These are phyloP conservation scores for Voacanga thouarsii DNA, from an alignment of 257 asterid species.

Conservation along the genomic window DNA sequence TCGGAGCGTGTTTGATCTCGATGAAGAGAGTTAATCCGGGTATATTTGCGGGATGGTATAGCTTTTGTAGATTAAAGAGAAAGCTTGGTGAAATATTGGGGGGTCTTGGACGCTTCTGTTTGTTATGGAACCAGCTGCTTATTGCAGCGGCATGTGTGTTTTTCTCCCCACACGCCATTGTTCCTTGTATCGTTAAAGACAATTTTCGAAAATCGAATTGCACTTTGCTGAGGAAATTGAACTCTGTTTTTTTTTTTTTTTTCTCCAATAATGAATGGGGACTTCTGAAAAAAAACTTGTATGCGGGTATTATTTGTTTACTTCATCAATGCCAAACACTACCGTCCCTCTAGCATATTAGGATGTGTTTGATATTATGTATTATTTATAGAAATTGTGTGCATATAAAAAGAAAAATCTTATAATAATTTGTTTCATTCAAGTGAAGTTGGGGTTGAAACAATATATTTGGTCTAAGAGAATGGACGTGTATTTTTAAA, in stretches of 20 bases:
- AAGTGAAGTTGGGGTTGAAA: too few species aligned
- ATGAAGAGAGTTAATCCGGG: slow-evolving; percentile 2
- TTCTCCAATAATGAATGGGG: background rate
- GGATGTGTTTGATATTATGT: too few species aligned
- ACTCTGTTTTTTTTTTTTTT: background rate
- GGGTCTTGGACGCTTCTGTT: background rate
- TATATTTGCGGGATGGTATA: slow-evolving; percentile 6
- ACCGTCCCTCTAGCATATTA: too few species aligned
- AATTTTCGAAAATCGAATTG: background rate
- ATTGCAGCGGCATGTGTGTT: slow-evolving; percentile 2
- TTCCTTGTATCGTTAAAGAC: background rate
- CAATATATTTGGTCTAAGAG: too few species aligned
- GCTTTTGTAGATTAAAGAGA: slow-evolving; percentile 20
- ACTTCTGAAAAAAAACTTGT: too few species aligned
- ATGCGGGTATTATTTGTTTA: too few species aligned
- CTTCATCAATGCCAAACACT: too few species aligned
- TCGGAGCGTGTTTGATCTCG: background rate
- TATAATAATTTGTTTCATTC: too few species aligned
- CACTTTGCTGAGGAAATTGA: background rate
- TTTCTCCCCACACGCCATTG: background rate
- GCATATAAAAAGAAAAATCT: too few species aligned
- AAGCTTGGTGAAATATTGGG: background rate
- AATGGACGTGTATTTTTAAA: too few species aligned
- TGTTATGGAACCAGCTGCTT: background rate
- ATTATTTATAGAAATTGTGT: too few species aligned